These are phyloP conservation scores for Alternaria arborescens DNA, from an alignment of 2,329 filamentous ascomycete species.

Conservation along the genomic window DNA sequence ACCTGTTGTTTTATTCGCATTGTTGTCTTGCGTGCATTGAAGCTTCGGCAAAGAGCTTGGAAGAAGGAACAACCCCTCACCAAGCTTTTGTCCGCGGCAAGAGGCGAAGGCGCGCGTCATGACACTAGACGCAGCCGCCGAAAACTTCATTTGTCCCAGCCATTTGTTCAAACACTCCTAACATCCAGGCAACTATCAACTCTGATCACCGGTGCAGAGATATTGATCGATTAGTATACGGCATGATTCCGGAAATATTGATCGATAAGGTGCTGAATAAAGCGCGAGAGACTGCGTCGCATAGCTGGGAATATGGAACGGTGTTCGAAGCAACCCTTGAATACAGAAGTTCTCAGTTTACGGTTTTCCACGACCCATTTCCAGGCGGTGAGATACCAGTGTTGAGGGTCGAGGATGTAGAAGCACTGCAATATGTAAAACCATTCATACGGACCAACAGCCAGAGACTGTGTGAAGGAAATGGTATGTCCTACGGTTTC, in stretches of 20 bases:
- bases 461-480: constrained; percentile 45
- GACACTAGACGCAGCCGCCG: neutral
- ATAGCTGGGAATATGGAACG: constrained; percentile 56
- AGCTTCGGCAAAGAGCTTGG: constrained; percentile 4
- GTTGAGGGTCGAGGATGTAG: constrained; percentile 32
- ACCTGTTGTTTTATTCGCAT: neutral
- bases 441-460: constrained; percentile 42
- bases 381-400: constrained; percentile 39
- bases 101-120: constrained; percentile 9
- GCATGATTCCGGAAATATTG: constrained; percentile 63
- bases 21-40: neutral
- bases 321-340: constrained; percentile 54
- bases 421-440: constrained; percentile 48
- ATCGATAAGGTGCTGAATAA: constrained; percentile 34
- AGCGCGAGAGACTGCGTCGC: constrained; percentile 44
- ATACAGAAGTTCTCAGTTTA: constrained; percentile 47
- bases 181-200: neutral
- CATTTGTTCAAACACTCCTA: neutral
- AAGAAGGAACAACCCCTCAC: constrained; percentile 14
- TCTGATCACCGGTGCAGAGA: neutral
- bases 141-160: neutral
- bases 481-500: constrained; percentile 30
- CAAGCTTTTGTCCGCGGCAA: constrained; percentile 7
- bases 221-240: neutral
- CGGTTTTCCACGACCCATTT: constrained; percentile 52